phyloP scores from a whole-genome alignment of 768 basidiomycete species.

The Auricularia heimuer region DNA sequence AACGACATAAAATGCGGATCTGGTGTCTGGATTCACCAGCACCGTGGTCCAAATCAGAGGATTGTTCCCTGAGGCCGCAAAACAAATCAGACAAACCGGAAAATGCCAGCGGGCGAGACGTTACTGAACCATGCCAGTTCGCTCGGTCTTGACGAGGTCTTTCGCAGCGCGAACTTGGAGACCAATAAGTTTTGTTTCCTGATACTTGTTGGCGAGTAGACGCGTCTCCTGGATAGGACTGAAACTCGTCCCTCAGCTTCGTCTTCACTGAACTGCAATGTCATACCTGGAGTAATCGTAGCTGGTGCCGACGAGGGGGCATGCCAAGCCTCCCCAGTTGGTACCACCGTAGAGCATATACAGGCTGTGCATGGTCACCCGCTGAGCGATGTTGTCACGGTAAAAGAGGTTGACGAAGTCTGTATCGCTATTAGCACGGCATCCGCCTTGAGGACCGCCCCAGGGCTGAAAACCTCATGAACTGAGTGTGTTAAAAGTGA shows the following conservation, averaged over 20 bases:
- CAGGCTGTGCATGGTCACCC: neutral
- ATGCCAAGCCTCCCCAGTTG: neutral
- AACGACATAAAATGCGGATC: slow-evolving; percentile 38
- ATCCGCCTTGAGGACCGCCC: neutral
- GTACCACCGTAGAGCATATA: neutral
- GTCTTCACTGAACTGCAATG: neutral
- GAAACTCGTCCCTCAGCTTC: neutral
- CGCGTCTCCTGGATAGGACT: neutral
- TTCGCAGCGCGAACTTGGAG: neutral
- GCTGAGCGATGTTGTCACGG: neutral
- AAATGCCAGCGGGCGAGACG: neutral
- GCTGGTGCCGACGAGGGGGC: neutral
- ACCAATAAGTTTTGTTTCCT: neutral
- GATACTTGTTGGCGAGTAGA: neutral
- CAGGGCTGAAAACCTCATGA: neutral
- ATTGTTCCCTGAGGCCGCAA: slow-evolving; percentile 28
- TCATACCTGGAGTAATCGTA: neutral
- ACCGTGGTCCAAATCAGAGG: slow-evolving; percentile 36
- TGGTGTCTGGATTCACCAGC: slow-evolving; percentile 35
- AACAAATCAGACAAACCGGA: neutral
- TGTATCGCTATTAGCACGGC: neutral
- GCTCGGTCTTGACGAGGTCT: neutral
- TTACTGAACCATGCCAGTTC: neutral
- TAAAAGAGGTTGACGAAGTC: slow-evolving; percentile 1
- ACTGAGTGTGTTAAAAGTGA: neutral